Conservation (phyloP, 2,329 filamentous ascomycete species). For the Aspergillus flavus region DNA sequence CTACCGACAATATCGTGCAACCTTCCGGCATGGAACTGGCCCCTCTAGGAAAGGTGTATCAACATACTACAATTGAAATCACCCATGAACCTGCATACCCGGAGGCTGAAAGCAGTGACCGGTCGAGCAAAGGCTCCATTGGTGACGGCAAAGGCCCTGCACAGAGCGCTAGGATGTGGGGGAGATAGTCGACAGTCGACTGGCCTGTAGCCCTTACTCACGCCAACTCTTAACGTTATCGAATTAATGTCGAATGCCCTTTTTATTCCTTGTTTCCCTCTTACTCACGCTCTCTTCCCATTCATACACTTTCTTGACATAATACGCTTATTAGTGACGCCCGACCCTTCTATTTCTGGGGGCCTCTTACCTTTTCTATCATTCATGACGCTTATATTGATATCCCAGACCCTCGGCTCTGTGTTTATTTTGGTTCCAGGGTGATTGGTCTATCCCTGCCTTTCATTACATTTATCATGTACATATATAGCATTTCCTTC, state of each 20-base stretch:
- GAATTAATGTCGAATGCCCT: not conserved
- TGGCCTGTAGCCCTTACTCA: not conserved
- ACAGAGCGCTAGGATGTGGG: conserved; percentile 25
- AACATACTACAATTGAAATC: conserved; percentile 49
- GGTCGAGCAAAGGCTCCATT: conserved; percentile 32
- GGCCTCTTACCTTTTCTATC: not conserved
- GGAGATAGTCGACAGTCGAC: conserved; percentile 20
- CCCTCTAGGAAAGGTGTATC: conserved; percentile 44
- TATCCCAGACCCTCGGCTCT: conserved; percentile 1
- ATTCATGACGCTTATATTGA: conserved; percentile 10
- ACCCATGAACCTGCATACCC: conserved; percentile 40
- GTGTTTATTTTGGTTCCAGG: not conserved
- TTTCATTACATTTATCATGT: not conserved
- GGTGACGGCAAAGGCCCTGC: conserved; percentile 12
- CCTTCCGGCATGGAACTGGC: conserved; percentile 31
- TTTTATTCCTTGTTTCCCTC: not conserved
- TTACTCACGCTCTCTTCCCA: not conserved
- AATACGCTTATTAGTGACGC: not conserved
- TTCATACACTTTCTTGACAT: not conserved
- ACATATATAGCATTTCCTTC: conserved; percentile 1
- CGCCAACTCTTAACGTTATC: not conserved
- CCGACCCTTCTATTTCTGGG: not conserved
- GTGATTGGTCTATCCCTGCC: not conserved
- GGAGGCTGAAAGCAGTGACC: conserved; percentile 24
- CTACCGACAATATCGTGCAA: conserved; percentile 49